These are phyloP conservation scores for Trichoderma endophyticum DNA, from an alignment of 2,329 filamentous ascomycete species.

Conservation along the genomic window DNA sequence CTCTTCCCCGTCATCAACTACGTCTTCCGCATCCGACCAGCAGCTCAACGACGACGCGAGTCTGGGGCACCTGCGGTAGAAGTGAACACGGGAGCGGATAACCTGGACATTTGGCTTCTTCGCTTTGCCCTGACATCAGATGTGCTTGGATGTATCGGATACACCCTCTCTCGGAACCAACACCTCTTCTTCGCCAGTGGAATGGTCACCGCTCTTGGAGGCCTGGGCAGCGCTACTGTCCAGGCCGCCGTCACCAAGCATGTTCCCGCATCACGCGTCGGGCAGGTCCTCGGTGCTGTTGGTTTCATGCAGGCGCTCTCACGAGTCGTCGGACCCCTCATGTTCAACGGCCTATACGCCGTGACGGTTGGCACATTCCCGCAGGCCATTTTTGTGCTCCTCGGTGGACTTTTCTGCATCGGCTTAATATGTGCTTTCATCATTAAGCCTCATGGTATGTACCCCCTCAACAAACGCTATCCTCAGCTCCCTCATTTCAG, in stretches of 20 bases:
- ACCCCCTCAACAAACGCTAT: neutral
- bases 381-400: slow-evolving; percentile 77
- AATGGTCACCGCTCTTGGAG: slow-evolving; percentile 71
- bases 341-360: slow-evolving; percentile 86
- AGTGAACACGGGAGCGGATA: slow-evolving; percentile 67
- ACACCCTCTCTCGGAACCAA: slow-evolving; percentile 61
- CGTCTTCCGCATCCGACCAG: slow-evolving; percentile 60
- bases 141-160: slow-evolving; percentile 71
- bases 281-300: slow-evolving; percentile 82
- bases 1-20: slow-evolving; percentile 76
- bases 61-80: slow-evolving; percentile 39
- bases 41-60: slow-evolving; percentile 39
- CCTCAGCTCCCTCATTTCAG: too few species aligned
- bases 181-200: slow-evolving; percentile 69
- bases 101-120: slow-evolving; percentile 73
- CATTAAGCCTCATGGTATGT: slow-evolving; percentile 66
- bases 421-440: slow-evolving; percentile 67
- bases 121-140: slow-evolving; percentile 74
- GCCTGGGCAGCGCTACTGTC: slow-evolving; percentile 79
- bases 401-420: slow-evolving; percentile 63
- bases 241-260: slow-evolving; percentile 88
- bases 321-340: slow-evolving; percentile 71
- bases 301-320: slow-evolving; percentile 82
- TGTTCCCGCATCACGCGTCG: slow-evolving; percentile 75
- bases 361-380: slow-evolving; percentile 73